Evolutionary conservation across 2,329 filamentous ascomycete genomes (phyloP).

Genomic region (Phaeosphaeriaceae sp.): DNA sequence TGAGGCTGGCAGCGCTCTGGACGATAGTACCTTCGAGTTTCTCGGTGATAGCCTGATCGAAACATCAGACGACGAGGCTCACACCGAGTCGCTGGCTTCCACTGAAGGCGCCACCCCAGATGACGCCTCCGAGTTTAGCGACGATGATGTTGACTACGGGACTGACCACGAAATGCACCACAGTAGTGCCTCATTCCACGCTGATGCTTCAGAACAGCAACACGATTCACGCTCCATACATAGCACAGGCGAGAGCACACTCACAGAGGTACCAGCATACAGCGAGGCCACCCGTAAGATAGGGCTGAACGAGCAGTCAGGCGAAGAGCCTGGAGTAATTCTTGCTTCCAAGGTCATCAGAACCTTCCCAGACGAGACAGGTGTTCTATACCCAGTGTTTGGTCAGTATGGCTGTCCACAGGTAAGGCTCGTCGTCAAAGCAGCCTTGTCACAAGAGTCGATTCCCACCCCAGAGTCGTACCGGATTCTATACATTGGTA

Average conservation of each 20-base stretch:
- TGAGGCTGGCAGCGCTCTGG: constrained; percentile 37
- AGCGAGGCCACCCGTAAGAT: constrained; percentile 28
- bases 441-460: constrained; percentile 31
- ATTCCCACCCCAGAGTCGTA: constrained; percentile 37
- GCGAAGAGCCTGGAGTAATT: constrained; percentile 13
- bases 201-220: constrained; percentile 18
- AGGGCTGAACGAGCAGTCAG: constrained; percentile 32
- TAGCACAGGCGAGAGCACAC: constrained; percentile 36
- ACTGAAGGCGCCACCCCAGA: constrained; percentile 43
- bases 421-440: constrained; percentile 37
- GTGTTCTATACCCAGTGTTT: constrained; percentile 33
- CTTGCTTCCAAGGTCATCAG: constrained; percentile 30
- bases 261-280: constrained; percentile 35
- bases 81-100: constrained; percentile 47
- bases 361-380: constrained; percentile 27
- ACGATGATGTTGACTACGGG: constrained; percentile 40
- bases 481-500: constrained; percentile 43
- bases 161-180: constrained; percentile 25
- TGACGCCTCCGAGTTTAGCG: constrained; percentile 40
- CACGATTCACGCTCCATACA: constrained; percentile 21
- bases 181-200: constrained; percentile 27
- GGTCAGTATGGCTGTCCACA: constrained; percentile 33
- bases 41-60: constrained; percentile 39
- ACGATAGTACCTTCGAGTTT: constrained; percentile 46
- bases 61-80: constrained; percentile 46